phyloP scores from a whole-genome alignment of 2,329 filamentous ascomycete species.

The Aspergillus unguis region DNA sequence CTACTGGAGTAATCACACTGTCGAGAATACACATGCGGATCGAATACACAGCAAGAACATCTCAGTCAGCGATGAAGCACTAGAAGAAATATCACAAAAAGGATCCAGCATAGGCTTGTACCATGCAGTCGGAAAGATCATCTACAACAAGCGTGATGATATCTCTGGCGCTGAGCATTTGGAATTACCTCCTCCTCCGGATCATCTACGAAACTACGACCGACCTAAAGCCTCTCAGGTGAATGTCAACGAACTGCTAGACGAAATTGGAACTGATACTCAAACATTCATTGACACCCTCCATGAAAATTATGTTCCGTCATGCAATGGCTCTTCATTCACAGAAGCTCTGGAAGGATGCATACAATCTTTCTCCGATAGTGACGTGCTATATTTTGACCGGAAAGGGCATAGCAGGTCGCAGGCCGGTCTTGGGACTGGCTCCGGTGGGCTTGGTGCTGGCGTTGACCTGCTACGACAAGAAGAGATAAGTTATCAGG shows the following conservation, averaged over 20 bases:
- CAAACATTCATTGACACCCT: constrained; percentile 85
- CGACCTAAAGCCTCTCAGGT: constrained; percentile 65
- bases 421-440: constrained; percentile 54
- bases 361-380: constrained; percentile 80
- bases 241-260: constrained; percentile 71
- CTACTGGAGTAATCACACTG: constrained; percentile 70
- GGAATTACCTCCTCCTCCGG: constrained; percentile 56
- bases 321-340: constrained; percentile 65
- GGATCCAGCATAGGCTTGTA: constrained; percentile 92
- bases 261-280: constrained; percentile 89
- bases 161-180: constrained; percentile 32
- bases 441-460: constrained; percentile 50
- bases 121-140: constrained; percentile 90
- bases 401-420: constrained; percentile 26
- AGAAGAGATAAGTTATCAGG: constrained; percentile 91
- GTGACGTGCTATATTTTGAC: constrained; percentile 77
- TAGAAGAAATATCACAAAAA: constrained; percentile 78
- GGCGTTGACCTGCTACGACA: constrained; percentile 70
- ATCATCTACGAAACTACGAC: constrained; percentile 56
- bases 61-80: constrained; percentile 71
- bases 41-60: constrained; percentile 35
- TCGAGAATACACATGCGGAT: constrained; percentile 62
- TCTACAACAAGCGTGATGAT: constrained; percentile 88
- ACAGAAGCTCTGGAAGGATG: constrained; percentile 80
- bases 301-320: constrained; percentile 89